These are phyloP conservation scores for Neurospora sp. DNA, from an alignment of 495 filamentous ascomycete species.

Conservation along the genomic window DNA sequence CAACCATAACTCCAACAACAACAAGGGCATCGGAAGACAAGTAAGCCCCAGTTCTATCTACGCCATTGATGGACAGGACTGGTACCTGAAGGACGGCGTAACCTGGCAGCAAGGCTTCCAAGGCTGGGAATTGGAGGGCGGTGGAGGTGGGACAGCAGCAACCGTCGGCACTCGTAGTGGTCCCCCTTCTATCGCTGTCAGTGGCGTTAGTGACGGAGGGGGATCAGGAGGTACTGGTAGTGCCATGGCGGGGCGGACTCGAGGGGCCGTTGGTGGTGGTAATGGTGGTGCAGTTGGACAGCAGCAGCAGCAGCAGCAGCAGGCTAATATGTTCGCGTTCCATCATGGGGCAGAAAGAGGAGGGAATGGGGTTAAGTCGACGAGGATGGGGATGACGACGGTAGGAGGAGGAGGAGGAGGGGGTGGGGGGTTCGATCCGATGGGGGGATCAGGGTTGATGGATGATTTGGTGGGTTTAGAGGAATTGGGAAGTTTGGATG, in stretches of 20 bases:
- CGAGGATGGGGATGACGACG: background rate
- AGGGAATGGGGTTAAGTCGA: background rate
- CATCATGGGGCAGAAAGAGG: background rate
- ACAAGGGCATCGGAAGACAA: conserved; percentile 2
- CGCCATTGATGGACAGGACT: conserved; percentile 38
- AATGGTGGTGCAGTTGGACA: background rate
- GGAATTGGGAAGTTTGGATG: conserved; percentile 14
- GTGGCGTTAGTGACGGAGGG: background rate
- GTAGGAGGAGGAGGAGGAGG: background rate
- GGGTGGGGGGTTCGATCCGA: conserved; percentile 3
- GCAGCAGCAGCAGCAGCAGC: background rate
- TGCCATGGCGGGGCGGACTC: background rate
- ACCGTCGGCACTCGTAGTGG: background rate
- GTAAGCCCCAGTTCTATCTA: conserved; percentile 19
- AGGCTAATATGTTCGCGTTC: background rate
- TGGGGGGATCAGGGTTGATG: background rate
- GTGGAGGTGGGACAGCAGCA: conserved; percentile 2
- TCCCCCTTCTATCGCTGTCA: background rate
- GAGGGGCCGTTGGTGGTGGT: background rate
- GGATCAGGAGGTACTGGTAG: background rate
- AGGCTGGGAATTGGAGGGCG: conserved; percentile 23
- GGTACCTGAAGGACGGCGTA: conserved; percentile 41
- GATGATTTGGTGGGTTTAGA: conserved; percentile 13
- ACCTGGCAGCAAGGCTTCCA: conserved; percentile 40
- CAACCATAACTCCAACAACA: conserved; percentile 1